Conservation (phyloP, 371 early-diverging fungal species). For the Nematocida sp. region DNA sequence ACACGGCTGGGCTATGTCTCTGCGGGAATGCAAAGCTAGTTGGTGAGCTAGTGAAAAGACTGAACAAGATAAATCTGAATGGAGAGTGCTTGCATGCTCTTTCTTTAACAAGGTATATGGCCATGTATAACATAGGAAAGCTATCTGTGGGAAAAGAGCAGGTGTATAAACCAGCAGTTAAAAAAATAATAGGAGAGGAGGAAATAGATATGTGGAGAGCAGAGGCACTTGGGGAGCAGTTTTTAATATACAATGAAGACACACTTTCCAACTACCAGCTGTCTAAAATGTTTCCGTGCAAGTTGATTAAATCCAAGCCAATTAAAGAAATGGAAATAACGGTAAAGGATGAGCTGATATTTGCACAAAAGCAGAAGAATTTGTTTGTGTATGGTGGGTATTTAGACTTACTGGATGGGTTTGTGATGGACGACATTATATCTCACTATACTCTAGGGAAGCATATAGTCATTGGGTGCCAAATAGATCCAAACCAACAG, state of each 20-base stretch:
- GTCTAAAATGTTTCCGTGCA: slow-evolving; percentile 42
- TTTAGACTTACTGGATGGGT: slow-evolving; percentile 47
- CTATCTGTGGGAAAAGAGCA: neutral
- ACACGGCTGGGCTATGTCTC: neutral
- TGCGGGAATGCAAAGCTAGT: neutral
- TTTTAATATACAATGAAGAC: slow-evolving; percentile 47
- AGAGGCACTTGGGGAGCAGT: slow-evolving; percentile 44
- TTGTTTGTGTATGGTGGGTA: slow-evolving; percentile 46
- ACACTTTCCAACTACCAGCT: slow-evolving; percentile 41
- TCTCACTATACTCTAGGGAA: neutral
- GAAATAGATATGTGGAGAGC: slow-evolving; percentile 35
- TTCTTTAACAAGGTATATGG: slow-evolving; percentile 25
- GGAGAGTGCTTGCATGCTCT: neutral
- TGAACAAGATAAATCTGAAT: neutral
- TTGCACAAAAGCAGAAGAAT: slow-evolving; percentile 46
- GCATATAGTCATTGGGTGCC: neutral
- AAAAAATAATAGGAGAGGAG: slow-evolving; percentile 21
- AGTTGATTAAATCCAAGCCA: slow-evolving; percentile 15
- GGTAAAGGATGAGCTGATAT: slow-evolving; percentile 25
- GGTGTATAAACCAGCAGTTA: slow-evolving; percentile 35
- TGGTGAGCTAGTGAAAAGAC: neutral
- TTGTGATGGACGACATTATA: slow-evolving; percentile 21
- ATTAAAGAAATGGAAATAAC: slow-evolving; percentile 10
- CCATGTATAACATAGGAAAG: slow-evolving; percentile 21
- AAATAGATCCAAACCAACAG: neutral